Percentiles rank a stretch among this genome's conserved stretches.
Conservation (phyloP, 257 asterid species). For the Paraleonurus japonicus region DNA sequence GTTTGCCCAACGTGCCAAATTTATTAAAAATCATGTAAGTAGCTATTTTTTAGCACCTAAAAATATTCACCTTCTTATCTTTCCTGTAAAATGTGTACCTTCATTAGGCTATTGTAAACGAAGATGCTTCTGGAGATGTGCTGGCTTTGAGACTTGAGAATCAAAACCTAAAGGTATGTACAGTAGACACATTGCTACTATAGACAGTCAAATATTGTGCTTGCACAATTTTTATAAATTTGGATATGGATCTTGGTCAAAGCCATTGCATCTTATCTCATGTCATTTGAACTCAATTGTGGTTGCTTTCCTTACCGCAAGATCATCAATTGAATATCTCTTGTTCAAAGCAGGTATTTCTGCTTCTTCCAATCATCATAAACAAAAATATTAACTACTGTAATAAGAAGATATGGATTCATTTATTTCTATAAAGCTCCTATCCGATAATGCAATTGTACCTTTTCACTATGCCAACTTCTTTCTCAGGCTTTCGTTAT, state of each 20-base stretch:
- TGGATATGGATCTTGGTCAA: not conserved
- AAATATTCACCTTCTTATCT: not conserved
- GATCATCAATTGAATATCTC: not conserved
- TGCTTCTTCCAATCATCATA: not conserved
- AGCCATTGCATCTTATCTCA: conserved; percentile 3
- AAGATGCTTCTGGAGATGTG: conserved; percentile 32
- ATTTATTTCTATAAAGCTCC: not conserved
- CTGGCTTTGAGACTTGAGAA: conserved; percentile 29
- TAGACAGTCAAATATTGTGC: not conserved
- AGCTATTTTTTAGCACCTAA: not conserved
- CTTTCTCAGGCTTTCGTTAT: not conserved
- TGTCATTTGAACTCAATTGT: not conserved
- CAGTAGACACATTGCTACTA: not conserved
- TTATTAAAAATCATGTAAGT: conserved; percentile 76
- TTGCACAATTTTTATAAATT: not conserved
- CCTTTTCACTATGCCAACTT: not conserved
- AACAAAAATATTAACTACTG: not conserved
- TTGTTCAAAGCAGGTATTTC: not conserved
- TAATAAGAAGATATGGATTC: not conserved
- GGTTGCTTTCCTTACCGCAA: conserved; percentile 1
- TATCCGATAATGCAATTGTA: not conserved
- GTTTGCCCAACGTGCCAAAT: conserved; percentile 91
- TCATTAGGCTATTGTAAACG: conserved; percentile 27
- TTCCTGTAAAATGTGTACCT: not conserved
- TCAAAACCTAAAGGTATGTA: conserved; percentile 28